Conservation (phyloP, 208 protist species). For the Balamuthia mandrillaris region DNA sequence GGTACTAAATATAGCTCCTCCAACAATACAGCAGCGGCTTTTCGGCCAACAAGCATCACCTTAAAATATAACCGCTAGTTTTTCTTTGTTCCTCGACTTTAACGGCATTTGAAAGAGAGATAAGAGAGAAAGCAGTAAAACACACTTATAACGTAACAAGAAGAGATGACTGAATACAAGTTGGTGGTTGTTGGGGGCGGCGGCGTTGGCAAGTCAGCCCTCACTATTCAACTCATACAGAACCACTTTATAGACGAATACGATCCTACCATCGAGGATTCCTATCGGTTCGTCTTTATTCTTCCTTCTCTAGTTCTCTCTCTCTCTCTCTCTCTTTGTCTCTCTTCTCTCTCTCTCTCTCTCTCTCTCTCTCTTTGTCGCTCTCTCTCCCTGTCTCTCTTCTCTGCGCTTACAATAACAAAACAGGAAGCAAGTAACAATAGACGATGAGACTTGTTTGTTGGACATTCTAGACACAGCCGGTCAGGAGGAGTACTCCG, state of each 20-base stretch:
- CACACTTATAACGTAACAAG: too few relatives aligned
- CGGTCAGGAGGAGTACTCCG: conserved; percentile 71
- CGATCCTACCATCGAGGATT: conserved; percentile 69
- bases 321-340: too few relatives aligned
- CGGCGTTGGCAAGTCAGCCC: conserved; percentile 35
- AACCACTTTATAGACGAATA: conserved; percentile 75
- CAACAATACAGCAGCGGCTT: too few relatives aligned
- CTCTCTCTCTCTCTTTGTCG: too few relatives aligned
- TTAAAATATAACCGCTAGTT: too few relatives aligned
- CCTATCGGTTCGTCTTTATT: background rate
- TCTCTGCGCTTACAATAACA: too few relatives aligned
- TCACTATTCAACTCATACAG: conserved; percentile 73
- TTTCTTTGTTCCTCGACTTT: too few relatives aligned
- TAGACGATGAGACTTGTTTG: conserved; percentile 66
- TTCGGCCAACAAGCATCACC: too few relatives aligned
- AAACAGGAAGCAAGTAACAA: conserved; percentile 60
- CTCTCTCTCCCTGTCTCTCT: background rate
- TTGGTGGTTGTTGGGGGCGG: background rate
- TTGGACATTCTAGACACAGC: conserved; percentile 75
- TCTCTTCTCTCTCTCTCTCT: background rate
- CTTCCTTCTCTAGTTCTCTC: background rate
- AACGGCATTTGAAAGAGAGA: too few relatives aligned
- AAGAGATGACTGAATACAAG: background rate
- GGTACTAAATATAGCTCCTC: too few relatives aligned
- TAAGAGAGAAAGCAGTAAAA: too few relatives aligned